Evolutionary conservation across 345 rosid genomes (phyloP).

Genomic region (Boechera divaricarpa): DNA sequence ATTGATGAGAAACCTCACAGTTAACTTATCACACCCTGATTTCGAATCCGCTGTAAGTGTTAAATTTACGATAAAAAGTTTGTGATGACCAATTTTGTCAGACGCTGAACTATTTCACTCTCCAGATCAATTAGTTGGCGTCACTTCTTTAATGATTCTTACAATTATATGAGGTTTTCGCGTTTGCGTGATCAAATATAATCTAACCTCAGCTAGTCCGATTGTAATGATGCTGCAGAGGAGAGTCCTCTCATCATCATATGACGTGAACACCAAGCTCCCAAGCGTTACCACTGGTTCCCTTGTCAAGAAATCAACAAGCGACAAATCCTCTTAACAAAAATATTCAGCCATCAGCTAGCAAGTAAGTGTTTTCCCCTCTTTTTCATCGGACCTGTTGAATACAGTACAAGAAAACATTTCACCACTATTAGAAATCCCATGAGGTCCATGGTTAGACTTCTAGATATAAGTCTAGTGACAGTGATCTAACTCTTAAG

Average conservation of each 20-base stretch:
- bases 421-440: background rate
- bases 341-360: constrained; percentile 12
- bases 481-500: background rate
- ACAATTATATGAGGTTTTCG: background rate
- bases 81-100: constrained; percentile 15
- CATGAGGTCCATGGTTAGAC: background rate
- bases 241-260: constrained; percentile 52
- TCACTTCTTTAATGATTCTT: constrained; percentile 6
- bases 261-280: constrained; percentile 48
- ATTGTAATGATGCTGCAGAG: constrained; percentile 55
- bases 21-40: constrained; percentile 86
- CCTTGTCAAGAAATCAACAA: constrained; percentile 49
- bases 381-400: background rate
- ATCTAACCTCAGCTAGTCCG: constrained; percentile 47
- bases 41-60: constrained; percentile 85
- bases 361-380: constrained; percentile 30
- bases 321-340: constrained; percentile 50
- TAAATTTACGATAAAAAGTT: constrained; percentile 23
- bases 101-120: constrained; percentile 18
- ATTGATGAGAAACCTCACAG: constrained; percentile 86
- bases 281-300: constrained; percentile 47
- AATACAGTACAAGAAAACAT: constrained; percentile 1
- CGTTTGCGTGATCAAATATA: constrained; percentile 16
- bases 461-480: background rate
- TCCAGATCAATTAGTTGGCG: constrained; percentile 3